Conservation (phyloP, 1,139 yeast species). For the Blastobotrys arbuscula region DNA sequence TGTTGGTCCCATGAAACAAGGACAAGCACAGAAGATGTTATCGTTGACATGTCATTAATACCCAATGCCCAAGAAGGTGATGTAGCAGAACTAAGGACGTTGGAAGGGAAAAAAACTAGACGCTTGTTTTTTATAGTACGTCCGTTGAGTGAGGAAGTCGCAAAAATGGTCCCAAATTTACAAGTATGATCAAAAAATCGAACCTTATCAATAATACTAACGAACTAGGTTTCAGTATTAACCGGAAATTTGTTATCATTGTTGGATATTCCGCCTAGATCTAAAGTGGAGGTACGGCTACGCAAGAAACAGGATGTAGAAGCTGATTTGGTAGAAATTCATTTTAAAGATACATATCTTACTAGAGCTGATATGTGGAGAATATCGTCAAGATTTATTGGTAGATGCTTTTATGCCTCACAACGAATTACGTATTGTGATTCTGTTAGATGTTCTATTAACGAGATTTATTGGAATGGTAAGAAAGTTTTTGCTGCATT, state of each 20-base stretch:
- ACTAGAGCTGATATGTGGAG: slow-evolving; percentile 95
- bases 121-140: slow-evolving; percentile 44
- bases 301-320: slow-evolving; percentile 44
- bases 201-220: not conserved
- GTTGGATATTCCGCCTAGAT: slow-evolving; percentile 63
- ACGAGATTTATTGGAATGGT: slow-evolving; percentile 67
- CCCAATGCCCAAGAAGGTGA: slow-evolving; percentile 68
- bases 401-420: slow-evolving; percentile 59
- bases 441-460: slow-evolving; percentile 57
- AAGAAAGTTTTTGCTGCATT: slow-evolving; percentile 48
- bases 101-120: slow-evolving; percentile 30
- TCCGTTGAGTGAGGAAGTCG: slow-evolving; percentile 33
- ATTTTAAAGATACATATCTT: slow-evolving; percentile 71
- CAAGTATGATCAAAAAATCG: slow-evolving; percentile 23
- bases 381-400: slow-evolving; percentile 56
- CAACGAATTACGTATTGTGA: slow-evolving; percentile 63
- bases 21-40: slow-evolving; percentile 51
- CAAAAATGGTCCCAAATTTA: slow-evolving; percentile 28
- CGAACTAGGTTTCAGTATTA: slow-evolving; percentile 47
- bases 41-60: slow-evolving; percentile 52
- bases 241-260: slow-evolving; percentile 58
- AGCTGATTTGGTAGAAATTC: slow-evolving; percentile 78
- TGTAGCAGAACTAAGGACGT: slow-evolving; percentile 56
- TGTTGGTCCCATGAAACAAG: slow-evolving; percentile 69
- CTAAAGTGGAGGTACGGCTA: slow-evolving; percentile 52